Percentiles rank a stretch among this genome's conserved stretches.
Conservation (phyloP, 2,329 filamentous ascomycete species). For the Xylariaceae sp. region DNA sequence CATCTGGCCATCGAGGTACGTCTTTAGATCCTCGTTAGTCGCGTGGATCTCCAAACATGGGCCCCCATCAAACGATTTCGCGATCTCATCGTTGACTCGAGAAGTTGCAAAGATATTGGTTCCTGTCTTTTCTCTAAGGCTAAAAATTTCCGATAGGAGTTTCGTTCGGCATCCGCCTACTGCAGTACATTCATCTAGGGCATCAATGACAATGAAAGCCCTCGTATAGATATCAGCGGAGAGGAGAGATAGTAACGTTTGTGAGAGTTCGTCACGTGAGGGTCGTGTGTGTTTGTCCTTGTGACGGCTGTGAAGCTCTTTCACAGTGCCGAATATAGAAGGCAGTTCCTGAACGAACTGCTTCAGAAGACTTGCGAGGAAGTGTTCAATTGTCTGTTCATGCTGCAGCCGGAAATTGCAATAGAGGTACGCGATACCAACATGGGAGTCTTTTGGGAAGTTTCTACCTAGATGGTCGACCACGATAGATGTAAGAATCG, state of each 20-base stretch:
- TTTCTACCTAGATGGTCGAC: conserved; percentile 45
- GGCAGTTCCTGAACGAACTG: conserved; percentile 44
- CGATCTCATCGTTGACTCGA: conserved; percentile 27
- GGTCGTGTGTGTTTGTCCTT: conserved; percentile 29
- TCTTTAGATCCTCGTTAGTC: too few species aligned
- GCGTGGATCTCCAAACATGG: conserved; percentile 40
- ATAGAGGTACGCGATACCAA: conserved; percentile 52
- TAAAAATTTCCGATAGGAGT: conserved; percentile 22
- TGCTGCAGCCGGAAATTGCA: conserved; percentile 48
- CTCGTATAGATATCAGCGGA: conserved; percentile 29
- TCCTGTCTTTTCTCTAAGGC: conserved; percentile 12
- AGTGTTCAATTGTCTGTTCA: conserved; percentile 43
- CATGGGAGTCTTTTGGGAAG: conserved; percentile 20
- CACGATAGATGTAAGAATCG: conserved; percentile 49
- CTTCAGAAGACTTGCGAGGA: conserved; percentile 45
- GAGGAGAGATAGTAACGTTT: conserved; percentile 17
- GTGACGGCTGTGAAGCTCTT: conserved; percentile 36
- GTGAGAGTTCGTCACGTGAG: conserved; percentile 14
- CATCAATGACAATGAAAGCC: conserved; percentile 32
- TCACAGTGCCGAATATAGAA: conserved; percentile 23
- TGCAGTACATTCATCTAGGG: conserved; percentile 27
- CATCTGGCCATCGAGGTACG: conserved; percentile 33
- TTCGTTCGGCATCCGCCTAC: conserved; percentile 6
- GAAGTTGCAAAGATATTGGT: conserved; percentile 29
- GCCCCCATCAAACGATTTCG: conserved; percentile 23